Evolutionary conservation across 257 asterid species (phyloP).

Genomic region (Capsicum baccatum): DNA sequence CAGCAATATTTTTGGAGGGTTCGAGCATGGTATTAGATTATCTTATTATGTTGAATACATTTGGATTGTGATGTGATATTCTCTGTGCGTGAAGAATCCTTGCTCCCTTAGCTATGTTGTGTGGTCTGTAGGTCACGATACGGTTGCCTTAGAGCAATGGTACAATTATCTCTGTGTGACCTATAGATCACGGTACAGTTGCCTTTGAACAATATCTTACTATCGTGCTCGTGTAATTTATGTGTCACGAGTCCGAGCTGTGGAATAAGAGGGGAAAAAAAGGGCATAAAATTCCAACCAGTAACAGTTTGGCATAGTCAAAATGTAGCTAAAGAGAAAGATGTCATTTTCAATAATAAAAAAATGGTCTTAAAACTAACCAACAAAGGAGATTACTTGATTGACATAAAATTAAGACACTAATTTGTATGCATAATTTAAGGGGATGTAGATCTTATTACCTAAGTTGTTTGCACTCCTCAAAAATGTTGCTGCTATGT

Average conservation of each 20-base stretch:
- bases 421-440: background rate
- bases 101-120: background rate
- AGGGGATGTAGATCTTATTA: background rate
- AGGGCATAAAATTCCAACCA: background rate
- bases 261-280: background rate
- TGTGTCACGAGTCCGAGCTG: background rate
- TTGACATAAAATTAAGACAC: conserved; percentile 8
- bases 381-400: background rate
- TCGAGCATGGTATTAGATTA: background rate
- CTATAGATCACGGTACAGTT: background rate
- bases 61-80: background rate
- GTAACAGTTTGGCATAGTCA: background rate
- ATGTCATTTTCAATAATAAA: background rate
- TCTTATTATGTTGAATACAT: background rate
- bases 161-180: background rate
- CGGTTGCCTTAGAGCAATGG: background rate
- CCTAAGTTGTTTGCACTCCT: too few relatives aligned
- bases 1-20: background rate
- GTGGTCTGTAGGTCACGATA: too few relatives aligned
- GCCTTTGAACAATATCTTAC: background rate
- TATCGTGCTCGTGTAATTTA: background rate
- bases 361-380: background rate
- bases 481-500: too few relatives aligned
- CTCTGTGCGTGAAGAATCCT: too few relatives aligned
- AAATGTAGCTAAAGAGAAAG: background rate